Evolutionary conservation across 257 asterid genomes (phyloP), one percentile per base, ranked within the genome.

Genomic region (Solanum pennellii): DNA sequence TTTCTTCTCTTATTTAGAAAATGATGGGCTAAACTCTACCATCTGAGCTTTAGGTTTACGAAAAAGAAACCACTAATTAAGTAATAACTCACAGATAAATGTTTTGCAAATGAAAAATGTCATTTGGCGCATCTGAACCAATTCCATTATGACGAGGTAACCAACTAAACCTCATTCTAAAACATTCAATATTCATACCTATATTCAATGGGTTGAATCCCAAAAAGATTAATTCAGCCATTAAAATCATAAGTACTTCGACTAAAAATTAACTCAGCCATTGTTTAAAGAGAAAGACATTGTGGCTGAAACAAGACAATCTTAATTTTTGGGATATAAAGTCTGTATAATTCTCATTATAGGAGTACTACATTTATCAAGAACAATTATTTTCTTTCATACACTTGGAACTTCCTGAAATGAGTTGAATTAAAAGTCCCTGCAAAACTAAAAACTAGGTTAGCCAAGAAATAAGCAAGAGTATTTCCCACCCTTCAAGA

Each of bases 191-290:
- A 56, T 7, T 1, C 10, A 56, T 7, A 56, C n/a, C 4, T 52
- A 7, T 52, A 4, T 52, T 52, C n/a, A 18, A 18, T 56, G 11
- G 65, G 5, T 56, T 56, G 65, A 56, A 6, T 6, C n/a, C 5
- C 65, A 56, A 56, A 56, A 10, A 10, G 0, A 56, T 56, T 56
- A 56, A 18, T 56, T 5, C 11, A 5, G 0, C 5, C 65, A 56
- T 56, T 16, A 56, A 56, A 18, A 56, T 9, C n/a, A 56, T 7
- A 56, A 18, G 65, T 56, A 56, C 4, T 56, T 56, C 65, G 18
- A 56, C 65, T 18, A 2, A 56, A 52, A 1, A 3, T 16, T 56
- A 56, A 16, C 18, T 16, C 11, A 0, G 6, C 0, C 11, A 18
- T 9, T 56, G 3, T 56, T 56, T 49, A 49, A 49, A 49, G 60